A percentile compares a stretch with the other conserved stretches of the same genome.
phyloP scores from a whole-genome alignment of 2,329 filamentous ascomycete genomes.

The Scedosporium boydii region DNA sequence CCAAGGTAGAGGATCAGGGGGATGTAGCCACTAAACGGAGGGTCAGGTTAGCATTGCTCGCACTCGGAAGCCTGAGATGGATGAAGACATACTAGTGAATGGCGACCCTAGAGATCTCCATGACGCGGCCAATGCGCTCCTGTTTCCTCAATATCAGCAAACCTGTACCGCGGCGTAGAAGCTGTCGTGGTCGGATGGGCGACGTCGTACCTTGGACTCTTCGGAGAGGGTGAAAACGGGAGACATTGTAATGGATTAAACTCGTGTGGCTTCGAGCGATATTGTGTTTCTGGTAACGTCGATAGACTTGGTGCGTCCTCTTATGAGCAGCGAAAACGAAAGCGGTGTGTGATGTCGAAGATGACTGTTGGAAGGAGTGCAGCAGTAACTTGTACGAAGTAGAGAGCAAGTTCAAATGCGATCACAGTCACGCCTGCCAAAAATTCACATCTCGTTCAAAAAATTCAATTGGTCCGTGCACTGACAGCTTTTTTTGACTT shows the following conservation, averaged over 20 bases:
- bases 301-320: not conserved
- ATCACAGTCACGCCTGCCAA: not conserved
- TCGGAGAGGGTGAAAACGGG: conserved; percentile 68
- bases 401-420: not conserved
- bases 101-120: conserved; percentile 85
- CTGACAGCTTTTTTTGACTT: not conserved
- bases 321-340: too few species aligned
- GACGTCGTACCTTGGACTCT: conserved; percentile 73
- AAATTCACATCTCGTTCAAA: not conserved
- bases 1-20: conserved; percentile 95
- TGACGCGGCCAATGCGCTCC: conserved; percentile 97
- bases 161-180: not conserved
- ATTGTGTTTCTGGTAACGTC: not conserved
- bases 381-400: not conserved
- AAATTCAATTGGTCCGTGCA: conserved; percentile 6
- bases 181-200: conserved; percentile 7
- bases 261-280: not conserved
- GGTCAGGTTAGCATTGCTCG: conserved; percentile 12
- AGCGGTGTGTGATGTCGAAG: too few species aligned
- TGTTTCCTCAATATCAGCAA: conserved; percentile 25
- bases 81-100: conserved; percentile 74
- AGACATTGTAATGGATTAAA: not conserved
- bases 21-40: conserved; percentile 68
- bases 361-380: not conserved
- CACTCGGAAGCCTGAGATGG: not conserved